Base-by-base conservation (phyloP, 345 rosid genomes). In the Excoecaria cochinchinensis region DNA sequence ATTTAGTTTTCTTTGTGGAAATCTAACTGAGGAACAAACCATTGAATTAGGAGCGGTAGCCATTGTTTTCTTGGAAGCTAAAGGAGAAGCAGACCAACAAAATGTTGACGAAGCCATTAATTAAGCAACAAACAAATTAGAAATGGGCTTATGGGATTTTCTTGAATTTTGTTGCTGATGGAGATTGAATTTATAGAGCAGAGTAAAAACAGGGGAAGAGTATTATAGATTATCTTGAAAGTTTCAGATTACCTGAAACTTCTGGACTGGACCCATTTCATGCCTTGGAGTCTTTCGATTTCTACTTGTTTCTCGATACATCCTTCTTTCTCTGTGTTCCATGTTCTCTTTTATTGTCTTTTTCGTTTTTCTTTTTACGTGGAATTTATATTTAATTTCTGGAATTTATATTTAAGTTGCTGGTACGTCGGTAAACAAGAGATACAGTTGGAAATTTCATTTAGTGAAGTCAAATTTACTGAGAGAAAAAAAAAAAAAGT, bases 21-120 rank as follows among this genome's bases (percentile, higher is more conserved):
- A 71, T 1, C 39, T 40, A 3, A 22, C 47, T 0, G 69, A 62
- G 69, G 48, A 62, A 61, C 69, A 60, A 60, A 6, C 10, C 39
- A 17, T 25, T 11, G 69, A 12, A 56, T 59, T 85, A 36, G 71
- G 24, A n/a, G 78, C 56, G 10, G 22, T 4, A 24, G 50, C 50
- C 0, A 19, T 67, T 24, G 19, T 19, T 51, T 72, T 77, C 74
- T 69, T 68, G 3, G 70, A 67, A 2, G 79, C 25, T 70, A 69
- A 58, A 31, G 77, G 84, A 22, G 74, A 71, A 24, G 87, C 75
- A 51, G 84, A 51, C 11, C 69, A 73, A 56, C 85, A 74, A 53
- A 86, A 13, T 22, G 85, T 75, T 6, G 69, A 73, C 1, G 87
- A 79, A 74, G 89, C 85, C 91, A 87, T 78, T 66, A 0, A 19